phyloP scores from a whole-genome alignment of 768 basidiomycete species.

The Rickenella mellea region DNA sequence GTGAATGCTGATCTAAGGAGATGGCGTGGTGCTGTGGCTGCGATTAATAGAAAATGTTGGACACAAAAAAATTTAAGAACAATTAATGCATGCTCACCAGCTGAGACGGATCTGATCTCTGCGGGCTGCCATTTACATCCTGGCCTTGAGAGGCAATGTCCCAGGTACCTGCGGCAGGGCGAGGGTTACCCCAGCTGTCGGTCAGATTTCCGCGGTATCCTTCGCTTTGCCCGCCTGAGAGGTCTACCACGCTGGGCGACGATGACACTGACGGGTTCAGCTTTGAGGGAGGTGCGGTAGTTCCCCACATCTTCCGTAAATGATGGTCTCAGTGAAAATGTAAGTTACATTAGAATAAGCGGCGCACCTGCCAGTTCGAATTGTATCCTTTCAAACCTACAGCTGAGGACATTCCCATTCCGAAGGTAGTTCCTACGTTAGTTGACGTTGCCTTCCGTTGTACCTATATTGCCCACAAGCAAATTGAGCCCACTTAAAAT shows the following conservation, averaged over 20 bases:
- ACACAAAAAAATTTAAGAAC: constrained; percentile 1
- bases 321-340: constrained; percentile 3
- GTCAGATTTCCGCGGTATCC: no score
- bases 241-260: constrained; percentile 39
- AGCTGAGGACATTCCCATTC: constrained; percentile 37
- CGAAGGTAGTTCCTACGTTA: constrained; percentile 39
- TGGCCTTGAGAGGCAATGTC: constrained; percentile 22
- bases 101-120: constrained; percentile 40
- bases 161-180: constrained; percentile 49
- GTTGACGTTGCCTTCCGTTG: constrained; percentile 38
- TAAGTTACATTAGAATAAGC: constrained; percentile 2
- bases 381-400: constrained; percentile 42
- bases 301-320: constrained; percentile 47
- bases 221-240: no score
- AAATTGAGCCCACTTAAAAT: constrained; percentile 6
- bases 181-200: constrained; percentile 44
- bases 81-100: constrained; percentile 26
- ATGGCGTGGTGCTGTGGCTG: constrained; percentile 3
- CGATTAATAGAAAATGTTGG: background rate
- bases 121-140: constrained; percentile 37
- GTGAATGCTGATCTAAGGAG: no score
- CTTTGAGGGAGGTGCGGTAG: constrained; percentile 36
- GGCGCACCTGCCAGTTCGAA: constrained; percentile 60
- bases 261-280: constrained; percentile 59
- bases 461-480: constrained; percentile 24